Evolutionary conservation across 805 yeast species (phyloP), one percentile per base, ranked within the genome.

Genomic region (Ogataea glucozyma): DNA sequence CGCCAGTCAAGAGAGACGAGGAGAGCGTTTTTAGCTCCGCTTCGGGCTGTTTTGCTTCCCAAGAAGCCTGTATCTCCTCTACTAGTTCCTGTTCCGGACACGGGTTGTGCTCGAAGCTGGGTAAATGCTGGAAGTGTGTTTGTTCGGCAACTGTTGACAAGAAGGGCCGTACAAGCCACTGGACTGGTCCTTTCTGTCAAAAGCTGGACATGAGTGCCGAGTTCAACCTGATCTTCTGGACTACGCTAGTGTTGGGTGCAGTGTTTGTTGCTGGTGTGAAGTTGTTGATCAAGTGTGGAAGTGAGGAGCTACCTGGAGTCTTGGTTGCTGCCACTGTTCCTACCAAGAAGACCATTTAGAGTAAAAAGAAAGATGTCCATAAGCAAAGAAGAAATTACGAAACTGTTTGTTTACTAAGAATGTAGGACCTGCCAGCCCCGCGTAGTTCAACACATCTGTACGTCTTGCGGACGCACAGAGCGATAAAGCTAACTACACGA

Each of bases 351-450:
- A 46, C 52, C 38, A 52, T 53, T 24, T 62, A 51, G 47, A 34
- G 24, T n/a, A 23, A 34, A 16, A 16, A 16, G 8, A 34, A 34
- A 4, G 20, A 31, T 31, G 19, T 20, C 16, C 16, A 19, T 17
- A 22, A 34, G 27, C n/a, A n/a, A n/a, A n/a, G n/a, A n/a, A n/a
- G n/a, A n/a, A n/a, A n/a, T n/a, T n/a, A n/a, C n/a, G n/a, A n/a
- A n/a, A n/a, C 24, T 34, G 19, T 34, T n/a, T 22, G 4, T 4
- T 10, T 16, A 17, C 16, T 4, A 6, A 9, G 19, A 40, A 58
- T 79, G 81, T 79, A 66, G 75, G 83, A 71, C 67, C 85, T 73
- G 70, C 87, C 87, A 75, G 83, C 85, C 85, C 86, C 75, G 53
- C 27, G 33, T 40, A 30, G 40, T 23, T 30, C 66, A 66, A 34